Percentiles rank a stretch among this genome's conserved stretches.
These are phyloP conservation scores for Tolypocladium ophioglossoides DNA, from an alignment of 2,329 filamentous ascomycete genomes.

Conservation along the genomic window DNA sequence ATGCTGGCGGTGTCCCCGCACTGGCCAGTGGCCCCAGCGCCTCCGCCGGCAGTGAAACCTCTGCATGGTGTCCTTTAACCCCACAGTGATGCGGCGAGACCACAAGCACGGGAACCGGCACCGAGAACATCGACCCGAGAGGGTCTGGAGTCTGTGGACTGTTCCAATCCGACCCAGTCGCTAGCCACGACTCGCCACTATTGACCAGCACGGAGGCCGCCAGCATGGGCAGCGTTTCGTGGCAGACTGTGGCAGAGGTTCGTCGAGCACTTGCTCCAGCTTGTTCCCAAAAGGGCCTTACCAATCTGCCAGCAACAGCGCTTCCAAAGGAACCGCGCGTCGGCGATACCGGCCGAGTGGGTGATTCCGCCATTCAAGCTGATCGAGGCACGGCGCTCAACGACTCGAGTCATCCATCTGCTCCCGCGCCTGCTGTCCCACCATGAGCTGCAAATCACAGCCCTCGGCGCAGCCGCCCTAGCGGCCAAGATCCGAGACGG, in stretches of 20 bases:
- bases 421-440: slow-evolving; percentile 6
- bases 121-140: too few species aligned
- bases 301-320: neutral
- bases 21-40: too few species aligned
- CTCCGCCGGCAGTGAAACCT: too few species aligned
- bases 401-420: slow-evolving; percentile 3
- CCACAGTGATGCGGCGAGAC: too few species aligned
- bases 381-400: slow-evolving; percentile 5
- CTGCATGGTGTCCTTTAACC: too few species aligned
- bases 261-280: neutral
- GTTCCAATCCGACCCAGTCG: neutral
- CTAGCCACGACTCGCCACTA: too few species aligned
- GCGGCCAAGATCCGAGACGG: slow-evolving; percentile 6
- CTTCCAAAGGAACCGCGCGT: slow-evolving; percentile 1
- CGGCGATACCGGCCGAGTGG: slow-evolving; percentile 6
- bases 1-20: too few species aligned
- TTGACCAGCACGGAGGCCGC: neutral
- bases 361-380: slow-evolving; percentile 5
- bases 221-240: neutral
- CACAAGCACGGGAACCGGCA: too few species aligned
- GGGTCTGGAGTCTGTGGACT: too few species aligned
- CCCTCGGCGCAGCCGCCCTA: slow-evolving; percentile 6
- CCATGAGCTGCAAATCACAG: slow-evolving; percentile 12
- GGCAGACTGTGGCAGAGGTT: slow-evolving; percentile 6
- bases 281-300: too few species aligned